Conservation (phyloP, 176 grass and related monocot genomes). For the Zizania latifolia region DNA sequence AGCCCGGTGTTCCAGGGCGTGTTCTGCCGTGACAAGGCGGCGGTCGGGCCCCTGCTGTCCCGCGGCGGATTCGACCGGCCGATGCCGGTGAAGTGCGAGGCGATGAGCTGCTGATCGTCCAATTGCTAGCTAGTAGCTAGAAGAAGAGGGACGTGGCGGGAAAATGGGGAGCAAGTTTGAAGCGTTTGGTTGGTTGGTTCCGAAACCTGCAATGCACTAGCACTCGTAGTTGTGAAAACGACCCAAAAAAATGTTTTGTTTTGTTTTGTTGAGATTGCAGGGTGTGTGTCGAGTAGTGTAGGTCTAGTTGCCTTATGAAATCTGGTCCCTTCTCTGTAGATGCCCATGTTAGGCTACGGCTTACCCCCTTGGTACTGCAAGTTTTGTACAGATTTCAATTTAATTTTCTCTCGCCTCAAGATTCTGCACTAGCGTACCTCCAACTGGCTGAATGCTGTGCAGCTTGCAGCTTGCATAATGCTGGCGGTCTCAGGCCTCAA, state of each 20-base stretch:
- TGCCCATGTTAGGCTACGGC: background rate
- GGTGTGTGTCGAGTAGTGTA: background rate
- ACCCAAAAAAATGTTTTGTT: background rate
- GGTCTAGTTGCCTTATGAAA: background rate
- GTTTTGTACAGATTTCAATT: conserved; percentile 20
- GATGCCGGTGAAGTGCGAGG: conserved; percentile 76
- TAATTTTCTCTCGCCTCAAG: background rate
- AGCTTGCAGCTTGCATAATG: too few species aligned
- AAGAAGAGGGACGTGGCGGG: background rate
- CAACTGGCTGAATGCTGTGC: too few species aligned
- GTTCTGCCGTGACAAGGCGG: conserved; percentile 92
- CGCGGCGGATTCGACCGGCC: conserved; percentile 33
- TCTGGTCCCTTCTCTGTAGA: background rate
- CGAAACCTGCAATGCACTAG: background rate
- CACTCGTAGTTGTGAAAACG: background rate
- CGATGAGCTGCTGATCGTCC: conserved; percentile 58
- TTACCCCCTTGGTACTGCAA: background rate
- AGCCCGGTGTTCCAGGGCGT: conserved; percentile 56
- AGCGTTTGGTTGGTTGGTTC: background rate
- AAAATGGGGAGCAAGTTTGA: background rate
- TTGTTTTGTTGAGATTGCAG: background rate
- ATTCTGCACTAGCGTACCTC: background rate
- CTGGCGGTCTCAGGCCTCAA: too few species aligned
- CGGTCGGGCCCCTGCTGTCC: conserved; percentile 59
- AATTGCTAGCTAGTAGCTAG: background rate